Evolutionary conservation across 345 rosid species (phyloP).

Genomic region (Eucalyptus urophylla): DNA sequence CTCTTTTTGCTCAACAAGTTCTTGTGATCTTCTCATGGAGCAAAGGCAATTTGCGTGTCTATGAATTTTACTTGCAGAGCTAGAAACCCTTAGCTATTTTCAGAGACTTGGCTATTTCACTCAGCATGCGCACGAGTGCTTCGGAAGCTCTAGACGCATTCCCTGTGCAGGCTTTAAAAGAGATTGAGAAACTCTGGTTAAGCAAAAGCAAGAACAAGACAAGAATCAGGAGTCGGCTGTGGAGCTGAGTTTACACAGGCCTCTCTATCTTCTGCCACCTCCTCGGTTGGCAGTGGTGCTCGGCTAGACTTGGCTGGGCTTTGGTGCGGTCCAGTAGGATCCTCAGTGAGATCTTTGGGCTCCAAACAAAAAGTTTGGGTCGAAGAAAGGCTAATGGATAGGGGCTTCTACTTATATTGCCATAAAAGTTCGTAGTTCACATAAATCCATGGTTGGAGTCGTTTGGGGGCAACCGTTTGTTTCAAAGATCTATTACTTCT

Average conservation of each 20-base stretch:
- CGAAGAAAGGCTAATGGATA: background rate
- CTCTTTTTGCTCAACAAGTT: background rate
- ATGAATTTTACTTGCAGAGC: background rate
- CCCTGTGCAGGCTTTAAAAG: no score
- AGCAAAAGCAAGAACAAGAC: no score
- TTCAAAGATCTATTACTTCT: no score
- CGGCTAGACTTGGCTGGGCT: background rate
- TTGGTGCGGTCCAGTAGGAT: background rate
- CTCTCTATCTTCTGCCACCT: background rate
- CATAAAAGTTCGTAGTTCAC: background rate
- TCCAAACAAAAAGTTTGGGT: background rate
- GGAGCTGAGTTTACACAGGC: no score
- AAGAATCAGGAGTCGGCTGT: no score
- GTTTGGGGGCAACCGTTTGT: background rate
- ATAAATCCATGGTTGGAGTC: background rate
- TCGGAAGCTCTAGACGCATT: no score
- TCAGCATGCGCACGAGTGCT: no score
- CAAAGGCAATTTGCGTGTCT: background rate
- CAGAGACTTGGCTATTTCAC: no score
- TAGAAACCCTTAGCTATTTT: no score
- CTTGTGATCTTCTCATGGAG: background rate
- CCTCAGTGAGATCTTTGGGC: background rate
- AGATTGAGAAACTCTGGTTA: no score
- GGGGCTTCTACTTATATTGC: background rate
- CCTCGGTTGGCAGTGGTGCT: background rate